A percentile compares a stretch with the other conserved stretches of the same genome.
Conservation (phyloP, 2,329 filamentous ascomycete species). For the Xylariaceae sp. region DNA sequence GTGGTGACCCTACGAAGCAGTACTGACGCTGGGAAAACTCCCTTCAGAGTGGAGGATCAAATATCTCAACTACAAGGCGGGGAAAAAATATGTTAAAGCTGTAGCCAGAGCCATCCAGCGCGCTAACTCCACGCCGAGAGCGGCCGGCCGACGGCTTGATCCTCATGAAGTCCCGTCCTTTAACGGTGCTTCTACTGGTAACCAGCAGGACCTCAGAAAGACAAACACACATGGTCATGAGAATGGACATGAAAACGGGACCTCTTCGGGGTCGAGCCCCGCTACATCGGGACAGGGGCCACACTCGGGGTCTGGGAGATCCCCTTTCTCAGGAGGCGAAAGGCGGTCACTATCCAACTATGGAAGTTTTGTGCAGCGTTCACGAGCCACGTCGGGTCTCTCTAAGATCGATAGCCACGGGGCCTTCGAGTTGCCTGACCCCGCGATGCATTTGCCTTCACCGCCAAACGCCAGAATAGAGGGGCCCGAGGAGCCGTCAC, state of each 20-base stretch:
- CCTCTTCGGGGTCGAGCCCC: constrained; percentile 25
- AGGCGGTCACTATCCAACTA: constrained; percentile 44
- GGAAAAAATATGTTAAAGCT: constrained; percentile 89
- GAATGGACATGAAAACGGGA: constrained; percentile 15
- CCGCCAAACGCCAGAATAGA: constrained; percentile 23
- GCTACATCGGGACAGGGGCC: constrained; percentile 24
- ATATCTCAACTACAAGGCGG: constrained; percentile 91
- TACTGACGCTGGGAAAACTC: background rate
- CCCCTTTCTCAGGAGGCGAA: constrained; percentile 31
- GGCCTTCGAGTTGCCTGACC: constrained; percentile 49
- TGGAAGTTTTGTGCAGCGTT: constrained; percentile 48
- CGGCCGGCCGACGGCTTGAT: constrained; percentile 30
- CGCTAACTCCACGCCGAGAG: constrained; percentile 48
- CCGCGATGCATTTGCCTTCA: constrained; percentile 43
- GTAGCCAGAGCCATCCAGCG: constrained; percentile 66
- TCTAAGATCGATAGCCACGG: constrained; percentile 29
- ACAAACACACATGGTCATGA: constrained; percentile 9
- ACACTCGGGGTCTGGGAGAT: constrained; percentile 22
- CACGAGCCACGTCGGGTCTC: constrained; percentile 28
- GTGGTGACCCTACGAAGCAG: background rate
- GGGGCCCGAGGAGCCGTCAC: background rate
- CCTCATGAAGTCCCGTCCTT: constrained; percentile 32
- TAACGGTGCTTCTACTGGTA: constrained; percentile 27
- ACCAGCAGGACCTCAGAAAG: constrained; percentile 21
- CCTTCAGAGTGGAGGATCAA: constrained; percentile 77